Base-by-base conservation (phyloP, 2,329 filamentous ascomycete species). In the Colletotrichum plurivorum region DNA sequence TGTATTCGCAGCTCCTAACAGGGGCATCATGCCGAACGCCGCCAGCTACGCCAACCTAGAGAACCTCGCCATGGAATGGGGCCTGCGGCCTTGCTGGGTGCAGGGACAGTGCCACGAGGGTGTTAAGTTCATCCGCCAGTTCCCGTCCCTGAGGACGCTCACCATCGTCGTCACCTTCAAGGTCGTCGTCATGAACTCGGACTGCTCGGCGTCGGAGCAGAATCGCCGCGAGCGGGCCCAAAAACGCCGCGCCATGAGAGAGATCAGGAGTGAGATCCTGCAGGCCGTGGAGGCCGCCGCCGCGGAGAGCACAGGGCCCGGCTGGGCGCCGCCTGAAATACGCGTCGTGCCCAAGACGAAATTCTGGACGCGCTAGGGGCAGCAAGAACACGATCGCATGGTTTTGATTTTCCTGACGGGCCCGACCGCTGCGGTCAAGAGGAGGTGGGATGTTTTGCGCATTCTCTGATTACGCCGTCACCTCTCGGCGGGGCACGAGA, bases 41-140 rank as follows among this genome's bases (percentile, higher is more conserved):
- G 16, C 27, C 57, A 58, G 48, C 52, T 70, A 57, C 12, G 18
- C 46, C 39, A 58, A 59, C 45, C 10, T 70, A 12, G 63, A 41
- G 39, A 36, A 68, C 20, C 67, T 70, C 12, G 67, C 67, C 53
- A 70, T 70, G 64, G 64, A 68, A 20, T 70, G 67, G 67, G 67
- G 67, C 25, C 63, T 70, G 9, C 51, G 53, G 12, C 64, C 67
- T 2, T 68, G 67, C 13, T 70, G 67, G 67, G 20, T 68, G 9
- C 46, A 59, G 1, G 16, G 18, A 4, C 58, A 62, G 1, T 58
- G 63, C 15, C 57, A 36, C 3, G 13, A n/a, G 2, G 67, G 64
- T 36, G 10, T 54, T 12, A 18, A 18, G 5, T 58, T 70, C 13
- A 25, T 70, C 12, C 56, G 41, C 10, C 57, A 68, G 52, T 70